Base-by-base conservation (phyloP, 441 rosid species). In the Aleurites moluccanus region DNA sequence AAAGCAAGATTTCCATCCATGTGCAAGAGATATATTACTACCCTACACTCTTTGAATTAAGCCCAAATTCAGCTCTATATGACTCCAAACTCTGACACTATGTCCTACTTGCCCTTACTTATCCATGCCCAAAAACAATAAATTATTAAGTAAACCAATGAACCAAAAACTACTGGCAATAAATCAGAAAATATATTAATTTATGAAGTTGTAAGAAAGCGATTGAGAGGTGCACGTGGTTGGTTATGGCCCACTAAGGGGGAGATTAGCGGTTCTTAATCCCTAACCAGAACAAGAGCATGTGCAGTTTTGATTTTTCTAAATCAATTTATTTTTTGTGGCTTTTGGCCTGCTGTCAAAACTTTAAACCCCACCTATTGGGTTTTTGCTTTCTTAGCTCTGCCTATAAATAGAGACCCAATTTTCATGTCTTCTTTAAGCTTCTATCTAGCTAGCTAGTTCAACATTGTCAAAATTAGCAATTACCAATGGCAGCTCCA, bases 241-340 rank as follows among this genome's bases (percentile, higher is more conserved):
- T 57, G 21, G 40, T 53, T 9, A 57, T 64, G 78, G 66, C 66
- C 78, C 80, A 62, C 70, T 2, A 33, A 49, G 0, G 35, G 11
- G 49, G 45, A n/a, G 42, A 21, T 61, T 33, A 44, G 52, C 75
- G 64, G 78, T 76, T 73, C 82, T 75, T 66, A 55, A 52, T 42
- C 71, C 10, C 68, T 10, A 38, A 38, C 69, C 10, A 73, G 72
- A 69, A 72, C 59, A 28, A 53, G 66, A 42, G 75, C 81, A 74
- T 73, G 75, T 74, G 77, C 79, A 14, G 28, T 56, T 70, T 70
- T 60, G 52, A 59, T 45, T 74, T 63, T 74, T 35, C 50, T 52
- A 65, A 25, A 66, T 25, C 69, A 64, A 50, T 50, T 50, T 50
- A 47, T 7, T 10, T 20, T 73, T 78, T 44, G 52, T 72, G 72